Evolutionary conservation across 2,329 filamentous ascomycete species (phyloP).

Genomic region (Trichoderma harzianum): DNA sequence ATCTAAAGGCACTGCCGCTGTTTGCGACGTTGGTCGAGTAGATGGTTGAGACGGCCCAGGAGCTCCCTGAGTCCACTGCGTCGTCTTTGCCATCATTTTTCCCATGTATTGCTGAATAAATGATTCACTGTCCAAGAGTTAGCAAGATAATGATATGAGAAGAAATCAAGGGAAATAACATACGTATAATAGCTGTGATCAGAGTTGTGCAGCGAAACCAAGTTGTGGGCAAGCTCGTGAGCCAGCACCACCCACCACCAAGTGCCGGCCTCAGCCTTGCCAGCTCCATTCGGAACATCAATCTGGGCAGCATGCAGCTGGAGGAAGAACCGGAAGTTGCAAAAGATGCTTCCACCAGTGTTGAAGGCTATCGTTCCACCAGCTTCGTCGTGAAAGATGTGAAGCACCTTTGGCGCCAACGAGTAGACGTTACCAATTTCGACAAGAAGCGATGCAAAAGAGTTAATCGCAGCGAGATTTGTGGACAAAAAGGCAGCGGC

Average conservation of each 20-base stretch:
- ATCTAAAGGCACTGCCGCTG: conserved; percentile 13
- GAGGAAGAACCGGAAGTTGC: conserved; percentile 84
- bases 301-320: conserved; percentile 65
- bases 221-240: conserved; percentile 93
- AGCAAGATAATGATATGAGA: background rate
- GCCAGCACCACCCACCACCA: conserved; percentile 97
- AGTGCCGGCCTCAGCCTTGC: conserved; percentile 64
- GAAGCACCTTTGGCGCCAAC: conserved; percentile 64
- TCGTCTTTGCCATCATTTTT: conserved; percentile 60
- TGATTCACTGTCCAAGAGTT: conserved; percentile 53
- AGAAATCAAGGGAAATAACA: conserved; percentile 27
- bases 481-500: conserved; percentile 54
- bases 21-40: conserved; percentile 5
- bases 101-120: conserved; percentile 76
- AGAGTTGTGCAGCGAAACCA: conserved; percentile 73
- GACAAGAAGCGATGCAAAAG: conserved; percentile 66
- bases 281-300: conserved; percentile 37
- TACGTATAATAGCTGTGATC: conserved; percentile 80
- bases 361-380: conserved; percentile 93
- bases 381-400: conserved; percentile 80
- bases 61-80: conserved; percentile 31
- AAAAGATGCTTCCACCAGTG: conserved; percentile 80
- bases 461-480: conserved; percentile 61
- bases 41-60: background rate
- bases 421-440: conserved; percentile 72